These are phyloP conservation scores for Trebouxia sp. DNA, from an alignment of 139 green algal species.

Conservation along the genomic window DNA sequence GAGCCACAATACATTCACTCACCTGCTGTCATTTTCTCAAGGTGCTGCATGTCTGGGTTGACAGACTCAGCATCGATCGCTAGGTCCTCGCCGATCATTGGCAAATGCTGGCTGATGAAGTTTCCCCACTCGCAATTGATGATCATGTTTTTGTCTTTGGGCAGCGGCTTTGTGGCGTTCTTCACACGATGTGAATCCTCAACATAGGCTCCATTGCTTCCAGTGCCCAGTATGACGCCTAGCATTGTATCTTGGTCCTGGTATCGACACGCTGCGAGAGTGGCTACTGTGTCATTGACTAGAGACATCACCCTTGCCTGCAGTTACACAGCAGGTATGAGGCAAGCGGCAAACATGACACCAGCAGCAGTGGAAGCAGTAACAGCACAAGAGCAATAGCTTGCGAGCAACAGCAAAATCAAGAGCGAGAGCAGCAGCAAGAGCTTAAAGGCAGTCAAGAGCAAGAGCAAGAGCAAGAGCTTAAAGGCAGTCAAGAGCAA, in stretches of 20 bases:
- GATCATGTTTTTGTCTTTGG: conserved; percentile 43
- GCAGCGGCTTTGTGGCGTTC: conserved; percentile 31
- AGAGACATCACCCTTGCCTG: conserved; percentile 54
- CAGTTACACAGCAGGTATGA: not conserved
- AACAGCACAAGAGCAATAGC: no score
- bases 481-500: no score
- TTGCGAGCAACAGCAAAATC: no score
- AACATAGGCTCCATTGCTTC: conserved; percentile 86
- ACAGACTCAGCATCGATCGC: conserved; percentile 66
- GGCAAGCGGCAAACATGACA: no score
- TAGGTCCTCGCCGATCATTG: conserved; percentile 65
- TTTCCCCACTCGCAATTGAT: conserved; percentile 88
- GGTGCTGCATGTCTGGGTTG: conserved; percentile 64
- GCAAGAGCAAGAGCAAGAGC: no score
- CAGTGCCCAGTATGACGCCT: conserved; percentile 85
- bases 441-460: no score
- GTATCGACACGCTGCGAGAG: conserved; percentile 68
- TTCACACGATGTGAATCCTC: conserved; percentile 47
- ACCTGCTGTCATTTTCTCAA: conserved; percentile 83
- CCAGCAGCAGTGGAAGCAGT: no score
- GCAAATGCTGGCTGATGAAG: conserved; percentile 57
- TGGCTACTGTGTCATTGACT: conserved; percentile 85
- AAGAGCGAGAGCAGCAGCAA: no score
- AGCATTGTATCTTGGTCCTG: conserved; percentile 60
- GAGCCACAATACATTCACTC: not conserved